Evolutionary conservation across 257 asterid species (phyloP).

Genomic region (Craterostigma plantagineum): DNA sequence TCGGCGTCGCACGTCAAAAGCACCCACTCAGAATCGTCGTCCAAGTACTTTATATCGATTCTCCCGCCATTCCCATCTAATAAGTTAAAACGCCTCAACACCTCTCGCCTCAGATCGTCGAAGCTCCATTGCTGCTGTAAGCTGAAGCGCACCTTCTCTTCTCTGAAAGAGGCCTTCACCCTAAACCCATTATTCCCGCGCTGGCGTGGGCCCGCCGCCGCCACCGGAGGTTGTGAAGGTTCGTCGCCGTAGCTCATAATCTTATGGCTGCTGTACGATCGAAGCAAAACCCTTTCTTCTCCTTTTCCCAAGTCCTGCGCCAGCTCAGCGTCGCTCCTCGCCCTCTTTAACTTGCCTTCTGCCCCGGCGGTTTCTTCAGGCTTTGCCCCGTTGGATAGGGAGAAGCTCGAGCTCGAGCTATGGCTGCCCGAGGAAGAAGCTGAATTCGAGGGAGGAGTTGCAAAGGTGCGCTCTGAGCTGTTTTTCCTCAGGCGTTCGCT

Average conservation of each 20-base stretch:
- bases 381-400: conserved; percentile 37
- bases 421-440: conserved; percentile 62
- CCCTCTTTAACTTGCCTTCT: conserved; percentile 16
- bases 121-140: conserved; percentile 44
- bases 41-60: conserved; percentile 61
- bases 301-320: conserved; percentile 9
- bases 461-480: conserved; percentile 13
- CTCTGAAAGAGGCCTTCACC: conserved; percentile 57
- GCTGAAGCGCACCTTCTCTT: conserved; percentile 63
- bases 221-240: conserved; percentile 9
- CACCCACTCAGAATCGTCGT: conserved; percentile 88
- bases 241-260: not conserved
- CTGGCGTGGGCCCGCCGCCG: conserved; percentile 13
- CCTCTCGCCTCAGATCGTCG: conserved; percentile 39
- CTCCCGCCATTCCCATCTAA: conserved; percentile 16
- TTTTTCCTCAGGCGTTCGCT: conserved; percentile 13
- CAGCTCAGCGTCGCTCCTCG: too few species aligned
- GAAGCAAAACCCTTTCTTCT: conserved; percentile 17
- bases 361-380: conserved; percentile 13
- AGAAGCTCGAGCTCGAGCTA: conserved; percentile 58
- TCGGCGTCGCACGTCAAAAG: conserved; percentile 76
- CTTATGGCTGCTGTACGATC: conserved; percentile 22
- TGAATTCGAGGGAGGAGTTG: conserved; percentile 21
- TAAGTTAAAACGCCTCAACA: conserved; percentile 47
- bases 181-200: conserved; percentile 6